phyloP scores from a whole-genome alignment of 164 flowering plant species.

The Berberis thunbergii region DNA sequence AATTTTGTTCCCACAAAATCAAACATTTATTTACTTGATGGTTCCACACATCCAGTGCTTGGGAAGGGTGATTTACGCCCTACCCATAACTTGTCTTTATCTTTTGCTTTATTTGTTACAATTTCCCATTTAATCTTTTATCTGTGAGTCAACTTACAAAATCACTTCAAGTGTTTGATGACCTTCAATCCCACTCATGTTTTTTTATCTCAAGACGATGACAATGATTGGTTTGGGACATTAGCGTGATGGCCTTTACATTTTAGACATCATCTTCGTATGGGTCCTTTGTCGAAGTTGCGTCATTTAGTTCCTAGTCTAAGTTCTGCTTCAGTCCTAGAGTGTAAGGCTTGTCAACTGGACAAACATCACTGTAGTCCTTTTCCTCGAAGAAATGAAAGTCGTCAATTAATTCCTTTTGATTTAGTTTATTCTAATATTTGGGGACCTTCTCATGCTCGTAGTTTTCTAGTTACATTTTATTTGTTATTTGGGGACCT shows the following conservation, averaged over 20 bases:
- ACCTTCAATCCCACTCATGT: background rate
- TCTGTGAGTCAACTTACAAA: background rate
- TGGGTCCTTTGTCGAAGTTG: background rate
- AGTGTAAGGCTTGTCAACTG: background rate
- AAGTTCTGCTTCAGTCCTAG: background rate
- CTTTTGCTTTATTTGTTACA: background rate
- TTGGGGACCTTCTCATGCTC: background rate
- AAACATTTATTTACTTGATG: background rate
- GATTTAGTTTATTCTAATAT: background rate
- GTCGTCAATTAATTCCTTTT: background rate
- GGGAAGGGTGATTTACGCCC: background rate
- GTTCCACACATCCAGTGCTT: background rate
- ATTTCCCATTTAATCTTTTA: background rate
- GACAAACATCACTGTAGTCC: background rate
- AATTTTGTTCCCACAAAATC: background rate
- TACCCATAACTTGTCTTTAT: background rate
- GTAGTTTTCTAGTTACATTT: background rate
- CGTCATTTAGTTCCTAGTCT: background rate
- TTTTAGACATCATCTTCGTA: background rate
- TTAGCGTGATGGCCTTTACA: background rate
- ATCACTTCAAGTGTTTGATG: background rate
- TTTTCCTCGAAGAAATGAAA: background rate
- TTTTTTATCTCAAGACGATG: background rate
- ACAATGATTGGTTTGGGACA: background rate
- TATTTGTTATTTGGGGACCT: background rate